Conservation (phyloP, 768 basidiomycete species). For the Mycena leptocephala region DNA sequence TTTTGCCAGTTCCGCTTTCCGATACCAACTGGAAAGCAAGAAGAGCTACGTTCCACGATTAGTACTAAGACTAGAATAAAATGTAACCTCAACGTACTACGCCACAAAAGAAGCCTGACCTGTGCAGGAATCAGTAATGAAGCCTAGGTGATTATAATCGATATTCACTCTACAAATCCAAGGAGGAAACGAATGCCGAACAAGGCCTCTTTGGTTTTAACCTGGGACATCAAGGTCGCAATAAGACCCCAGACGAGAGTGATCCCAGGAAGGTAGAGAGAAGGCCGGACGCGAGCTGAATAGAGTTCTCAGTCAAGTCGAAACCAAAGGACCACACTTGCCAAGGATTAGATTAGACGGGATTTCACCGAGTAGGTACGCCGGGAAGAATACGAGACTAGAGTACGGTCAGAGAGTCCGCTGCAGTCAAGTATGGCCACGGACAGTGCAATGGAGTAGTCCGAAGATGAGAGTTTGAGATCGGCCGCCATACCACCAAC, state of each 20-base stretch:
- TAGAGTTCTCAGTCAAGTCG: conserved; percentile 19
- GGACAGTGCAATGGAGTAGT: conserved; percentile 30
- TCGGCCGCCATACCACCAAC: conserved; percentile 32
- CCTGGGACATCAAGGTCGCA: conserved; percentile 29
- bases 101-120: conserved; percentile 31
- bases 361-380: conserved; percentile 31
- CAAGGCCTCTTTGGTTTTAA: conserved; percentile 30
- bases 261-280: conserved; percentile 29
- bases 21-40: conserved; percentile 33
- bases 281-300: conserved; percentile 30
- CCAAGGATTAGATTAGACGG: conserved; percentile 32
- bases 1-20: conserved; percentile 31
- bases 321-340: conserved; percentile 16
- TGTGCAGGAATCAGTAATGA: conserved; percentile 22
- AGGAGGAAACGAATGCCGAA: conserved; percentile 28
- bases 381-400: conserved; percentile 32
- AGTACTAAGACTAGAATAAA: conserved; percentile 5
- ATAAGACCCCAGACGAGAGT: conserved; percentile 31
- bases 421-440: conserved; percentile 19
- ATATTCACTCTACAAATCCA: conserved; percentile 30
- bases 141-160: conserved; percentile 13
- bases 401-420: conserved; percentile 14
- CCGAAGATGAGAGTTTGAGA: conserved; percentile 30
- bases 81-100: conserved; percentile 23
- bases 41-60: conserved; percentile 28